Evolutionary conservation across 2,329 filamentous ascomycete genomes (phyloP).

Genomic region (Aspergillus clavatus): DNA sequence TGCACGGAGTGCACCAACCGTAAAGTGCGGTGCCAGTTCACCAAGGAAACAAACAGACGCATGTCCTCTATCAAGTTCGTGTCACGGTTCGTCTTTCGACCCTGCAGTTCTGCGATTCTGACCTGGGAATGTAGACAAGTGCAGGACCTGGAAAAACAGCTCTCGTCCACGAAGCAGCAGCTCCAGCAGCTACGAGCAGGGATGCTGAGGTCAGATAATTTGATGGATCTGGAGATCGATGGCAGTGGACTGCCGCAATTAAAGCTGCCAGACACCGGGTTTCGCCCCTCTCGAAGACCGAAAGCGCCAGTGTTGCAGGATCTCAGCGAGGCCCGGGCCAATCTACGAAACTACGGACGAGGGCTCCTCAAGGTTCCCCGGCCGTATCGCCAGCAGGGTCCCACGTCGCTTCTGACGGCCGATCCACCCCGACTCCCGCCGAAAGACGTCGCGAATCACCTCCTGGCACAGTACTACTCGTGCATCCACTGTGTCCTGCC

Average conservation of each 20-base stretch:
- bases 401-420: constrained; percentile 48
- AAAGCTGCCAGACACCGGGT: constrained; percentile 61
- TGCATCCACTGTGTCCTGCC: constrained; percentile 77
- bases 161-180: constrained; percentile 73
- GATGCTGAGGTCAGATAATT: constrained; percentile 48
- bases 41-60: constrained; percentile 94
- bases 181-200: constrained; percentile 68
- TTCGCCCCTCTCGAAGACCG: constrained; percentile 60
- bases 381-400: constrained; percentile 55
- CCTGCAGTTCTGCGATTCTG: constrained; percentile 9
- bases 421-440: constrained; percentile 64
- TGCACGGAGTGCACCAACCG: constrained; percentile 97
- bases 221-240: constrained; percentile 41
- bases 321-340: constrained; percentile 65
- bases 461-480: constrained; percentile 70
- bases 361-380: constrained; percentile 77
- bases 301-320: constrained; percentile 61
- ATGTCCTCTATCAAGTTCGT: constrained; percentile 95
- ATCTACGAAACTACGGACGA: constrained; percentile 67
- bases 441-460: constrained; percentile 62
- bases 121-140: constrained; percentile 59
- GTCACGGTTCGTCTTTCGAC: constrained; percentile 4
- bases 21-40: constrained; percentile 97
- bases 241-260: constrained; percentile 42
- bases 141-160: constrained; percentile 91